Evolutionary conservation across 2,329 filamentous ascomycete genomes (phyloP), one percentile per base, ranked within the genome.

Genomic region (Talaromyces atroroseus): DNA sequence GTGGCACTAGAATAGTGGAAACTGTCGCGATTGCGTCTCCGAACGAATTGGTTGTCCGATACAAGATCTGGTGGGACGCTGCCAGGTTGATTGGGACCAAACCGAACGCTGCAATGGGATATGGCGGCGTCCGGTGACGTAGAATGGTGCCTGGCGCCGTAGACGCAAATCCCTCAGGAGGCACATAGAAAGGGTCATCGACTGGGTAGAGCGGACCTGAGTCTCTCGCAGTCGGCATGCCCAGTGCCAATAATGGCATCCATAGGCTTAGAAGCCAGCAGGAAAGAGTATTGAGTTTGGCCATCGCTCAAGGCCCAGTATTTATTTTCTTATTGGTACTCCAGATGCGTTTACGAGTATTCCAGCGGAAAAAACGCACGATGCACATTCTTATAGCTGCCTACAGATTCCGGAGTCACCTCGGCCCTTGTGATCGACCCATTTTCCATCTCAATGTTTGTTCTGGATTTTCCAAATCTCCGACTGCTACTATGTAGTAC

Each of bases 1-100:
- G 59, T 3, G 74, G 74, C 3, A 75, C 54, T 7, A 77, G 58
- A 1, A 77, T 64, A 0, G 75, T 77, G 1, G 73, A 65, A 0
- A 75, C 70, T 0, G 75, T 69, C 2, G 66, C 68, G 2, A 70
- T 69, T 4, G 75, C 66, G 1, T 72, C 64, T 20, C 66, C 66
- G 12, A 65, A 62, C 36, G 63, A 68, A 59, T 76, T 69, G 1
- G 66, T 74, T 11, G 74, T 74, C 8, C 72, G 66, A 58, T 75
- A 76, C 2, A 76, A 66, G 44, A 78, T 64, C 54, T 77, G 71
- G 51, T 71, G 64, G 2, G 62, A 56, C 6, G 59, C 54, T 4
- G 54, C 58, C 5, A 69, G 51, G 32, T 68, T 67, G 47, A 64
- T 53, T 12, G 60, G 59, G 20, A 56, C 59, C 16, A 59, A n/a